Percentiles rank a stretch among this genome's conserved stretches.
Conservation (phyloP, 345 rosid species). For the Hibiscus tridactylites region DNA sequence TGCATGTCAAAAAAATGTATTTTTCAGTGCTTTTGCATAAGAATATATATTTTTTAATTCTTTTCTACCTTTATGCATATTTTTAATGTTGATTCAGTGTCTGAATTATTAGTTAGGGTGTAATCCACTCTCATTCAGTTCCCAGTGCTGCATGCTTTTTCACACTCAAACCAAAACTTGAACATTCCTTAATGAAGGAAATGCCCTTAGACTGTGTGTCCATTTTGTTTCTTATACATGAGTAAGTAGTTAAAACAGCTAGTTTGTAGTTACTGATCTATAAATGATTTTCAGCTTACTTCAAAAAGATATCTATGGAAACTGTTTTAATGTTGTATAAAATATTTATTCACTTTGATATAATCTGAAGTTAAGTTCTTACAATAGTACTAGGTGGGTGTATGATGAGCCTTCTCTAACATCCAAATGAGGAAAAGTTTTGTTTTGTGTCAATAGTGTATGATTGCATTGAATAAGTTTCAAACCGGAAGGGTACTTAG, state of each 20-base stretch:
- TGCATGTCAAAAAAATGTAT: not conserved
- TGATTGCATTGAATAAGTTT: constrained; percentile 2
- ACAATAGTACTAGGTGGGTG: not conserved
- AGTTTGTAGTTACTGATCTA: not conserved
- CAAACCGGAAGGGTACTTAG: not conserved
- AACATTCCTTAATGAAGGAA: not conserved
- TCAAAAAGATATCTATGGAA: not conserved
- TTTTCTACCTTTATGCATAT: not conserved
- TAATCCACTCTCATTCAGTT: not conserved
- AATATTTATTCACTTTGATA: too few species aligned
- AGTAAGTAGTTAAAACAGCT: not conserved
- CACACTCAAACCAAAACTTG: not conserved
- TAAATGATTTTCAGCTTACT: not conserved
- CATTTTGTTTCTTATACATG: not conserved
- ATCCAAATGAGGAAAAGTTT: too few species aligned
- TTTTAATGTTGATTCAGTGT: not conserved
- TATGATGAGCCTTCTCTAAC: too few species aligned
- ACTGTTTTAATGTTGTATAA: not conserved
- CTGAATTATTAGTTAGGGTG: not conserved
- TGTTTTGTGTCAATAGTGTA: too few species aligned
- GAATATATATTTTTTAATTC: not conserved
- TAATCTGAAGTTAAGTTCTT: too few species aligned
- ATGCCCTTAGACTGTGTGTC: not conserved
- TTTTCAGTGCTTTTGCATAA: not conserved
- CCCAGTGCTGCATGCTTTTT: not conserved